Evolutionary conservation across 768 basidiomycete species (phyloP).

Genomic region (Scleroderma bovista): DNA sequence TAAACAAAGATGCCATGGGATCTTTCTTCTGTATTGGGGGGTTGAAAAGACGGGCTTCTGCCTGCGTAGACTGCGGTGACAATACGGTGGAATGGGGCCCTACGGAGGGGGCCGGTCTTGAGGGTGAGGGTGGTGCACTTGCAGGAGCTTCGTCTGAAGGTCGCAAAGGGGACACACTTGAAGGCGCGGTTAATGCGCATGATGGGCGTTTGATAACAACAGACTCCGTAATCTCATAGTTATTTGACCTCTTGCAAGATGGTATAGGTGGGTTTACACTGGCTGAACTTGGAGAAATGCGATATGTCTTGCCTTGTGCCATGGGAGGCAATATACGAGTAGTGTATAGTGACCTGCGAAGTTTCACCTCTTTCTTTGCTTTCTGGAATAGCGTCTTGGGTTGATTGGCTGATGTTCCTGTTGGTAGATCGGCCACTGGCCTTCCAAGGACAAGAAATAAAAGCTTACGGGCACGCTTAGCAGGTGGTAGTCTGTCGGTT

Average conservation of each 20-base stretch:
- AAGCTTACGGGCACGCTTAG: conserved; percentile 49
- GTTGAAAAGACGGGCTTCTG: conserved; percentile 32
- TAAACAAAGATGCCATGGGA: conserved; percentile 57
- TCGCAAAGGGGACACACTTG: not conserved
- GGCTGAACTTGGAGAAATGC: conserved; percentile 33
- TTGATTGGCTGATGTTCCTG: conserved; percentile 36
- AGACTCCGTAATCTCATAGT: conserved; percentile 8
- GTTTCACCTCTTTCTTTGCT: conserved; percentile 63
- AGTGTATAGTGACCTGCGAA: conserved; percentile 56
- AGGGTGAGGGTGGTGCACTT: not conserved
- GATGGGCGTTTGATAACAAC: conserved; percentile 34
- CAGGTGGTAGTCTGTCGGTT: conserved; percentile 62
- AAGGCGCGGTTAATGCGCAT: conserved; percentile 10
- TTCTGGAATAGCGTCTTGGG: conserved; percentile 77
- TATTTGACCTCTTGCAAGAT: conserved; percentile 18
- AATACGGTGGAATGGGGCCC: not conserved
- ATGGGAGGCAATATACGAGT: conserved; percentile 51
- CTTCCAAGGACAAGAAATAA: conserved; percentile 1
- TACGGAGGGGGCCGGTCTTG: not conserved
- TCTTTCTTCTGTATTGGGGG: conserved; percentile 49
- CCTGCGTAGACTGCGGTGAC: conserved; percentile 22
- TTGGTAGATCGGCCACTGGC: conserved; percentile 8
- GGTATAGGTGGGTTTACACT: conserved; percentile 31
- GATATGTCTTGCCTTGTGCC: conserved; percentile 39
- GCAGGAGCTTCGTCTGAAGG: not conserved